Evolutionary conservation across 2,329 filamentous ascomycete genomes (phyloP), one percentile per base, ranked within the genome.

Genomic region (Graphilbum fragrans): DNA sequence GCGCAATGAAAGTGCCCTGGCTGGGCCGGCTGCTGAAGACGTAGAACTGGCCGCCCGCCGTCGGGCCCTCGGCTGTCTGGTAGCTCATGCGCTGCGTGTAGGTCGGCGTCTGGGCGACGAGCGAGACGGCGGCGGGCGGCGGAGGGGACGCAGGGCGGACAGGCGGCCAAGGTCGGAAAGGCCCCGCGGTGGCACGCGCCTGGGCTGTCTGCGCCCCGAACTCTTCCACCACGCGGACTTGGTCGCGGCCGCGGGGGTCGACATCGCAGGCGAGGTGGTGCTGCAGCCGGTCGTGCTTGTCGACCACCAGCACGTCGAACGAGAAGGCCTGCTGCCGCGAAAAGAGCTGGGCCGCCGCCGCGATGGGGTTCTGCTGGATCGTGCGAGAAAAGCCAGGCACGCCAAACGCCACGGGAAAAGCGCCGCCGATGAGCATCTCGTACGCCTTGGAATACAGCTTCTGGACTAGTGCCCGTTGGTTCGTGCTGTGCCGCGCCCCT

Each of bases 21-120:
- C 36, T 21, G 22, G 38, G 42, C 32, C 39, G 40, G 29, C 43
- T 41, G 36, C 23, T 43, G 18, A 47, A 45, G 14, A 47, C 29
- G 16, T 45, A 34, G 32, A 45, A 45, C 25, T 38, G 37, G 1
- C 45, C 42, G 6, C 27, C 25, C 5, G 6, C 29, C 6, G 29
- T 14, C 29, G 29, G 12, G 12, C 36, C 25, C 5, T 38, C 3
- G 6, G 10, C 17, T 3, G 42, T 37, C 29, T 47, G 45, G 17
- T 45, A 45, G 10, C 32, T 10, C 42, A 47, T 47, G 14, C 41
- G 39, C 22, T 47, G 45, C 3, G 38, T 47, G 36, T 45, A 47
- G 4, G 33, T 41, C 5, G 29, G 29, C 29, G 12, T 27, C 8
- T 12, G 7, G 25, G 25, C 25, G 25, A 8, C 12, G 25, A 27